Percentiles rank a stretch among this genome's conserved stretches.
Conservation (phyloP, 352 stramenopile genomes). For the Pythium graminicola region DNA sequence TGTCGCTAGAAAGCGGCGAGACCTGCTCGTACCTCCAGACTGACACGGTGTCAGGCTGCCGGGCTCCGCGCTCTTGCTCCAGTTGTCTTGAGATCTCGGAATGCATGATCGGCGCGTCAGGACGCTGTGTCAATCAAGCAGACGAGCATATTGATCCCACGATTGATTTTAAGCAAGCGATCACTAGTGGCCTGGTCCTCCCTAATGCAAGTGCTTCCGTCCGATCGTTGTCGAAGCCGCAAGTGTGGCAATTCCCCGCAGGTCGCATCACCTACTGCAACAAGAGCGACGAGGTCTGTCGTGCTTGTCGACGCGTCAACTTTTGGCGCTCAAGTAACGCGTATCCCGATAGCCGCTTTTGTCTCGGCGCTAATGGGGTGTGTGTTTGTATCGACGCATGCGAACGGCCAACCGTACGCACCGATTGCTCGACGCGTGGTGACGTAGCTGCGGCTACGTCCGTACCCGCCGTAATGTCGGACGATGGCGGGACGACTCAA, state of each 20-base stretch:
- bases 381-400: conserved; percentile 10
- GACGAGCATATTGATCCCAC: background rate
- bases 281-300: conserved; percentile 1
- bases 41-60: conserved; percentile 1
- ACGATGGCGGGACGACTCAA: background rate
- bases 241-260: conserved; percentile 7
- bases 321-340: background rate
- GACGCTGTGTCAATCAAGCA: background rate
- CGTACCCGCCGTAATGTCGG: background rate
- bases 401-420: background rate
- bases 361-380: background rate
- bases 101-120: conserved; percentile 1
- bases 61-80: background rate
- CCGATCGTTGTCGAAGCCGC: background rate
- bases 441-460: background rate
- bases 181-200: background rate
- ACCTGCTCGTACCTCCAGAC: background rate
- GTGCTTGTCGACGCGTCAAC: background rate
- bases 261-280: conserved; percentile 2
- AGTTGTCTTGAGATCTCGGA: conserved; percentile 3
- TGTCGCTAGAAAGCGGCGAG: background rate
- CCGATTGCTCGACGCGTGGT: conserved; percentile 2
- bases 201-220: background rate
- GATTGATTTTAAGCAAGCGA: background rate
- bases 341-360: conserved; percentile 9